Evolutionary conservation across 2,329 filamentous ascomycete genomes (phyloP), one percentile per base, ranked within the genome.

Genomic region (Emergomyces orientalis): DNA sequence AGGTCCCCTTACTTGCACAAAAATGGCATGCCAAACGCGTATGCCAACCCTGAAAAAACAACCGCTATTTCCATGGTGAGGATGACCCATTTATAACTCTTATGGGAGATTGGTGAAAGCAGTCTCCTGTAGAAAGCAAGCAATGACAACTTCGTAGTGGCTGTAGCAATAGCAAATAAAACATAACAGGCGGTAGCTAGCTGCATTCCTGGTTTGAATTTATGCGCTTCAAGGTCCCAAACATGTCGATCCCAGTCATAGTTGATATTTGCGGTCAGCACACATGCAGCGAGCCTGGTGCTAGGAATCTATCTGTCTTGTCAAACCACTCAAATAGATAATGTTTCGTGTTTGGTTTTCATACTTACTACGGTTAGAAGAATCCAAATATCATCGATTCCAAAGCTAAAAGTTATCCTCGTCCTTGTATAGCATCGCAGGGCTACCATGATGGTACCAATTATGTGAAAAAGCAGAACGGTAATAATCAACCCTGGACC

Each of bases 401-500:
- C 54, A 19, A 62, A 59, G 34, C 54, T 62, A 34, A 58, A 49
- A 14, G 54, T 62, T 34, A 58, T 45, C 30, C 25, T 51, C 34
- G 30, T 43, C 39, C 60, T 56, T 34, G 60, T 62, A 37, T 58
- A 57, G 8, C 39, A 62, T 51, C 61, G 32, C 14, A 59, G 17
- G 3, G 30, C 2, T 6, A 62, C 61, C 37, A 62, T 59, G 1
- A 27, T 14, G 14, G 54, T 49, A 4, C 52, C 54, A 37, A 51
- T 25, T 34, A 47, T 25, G 9, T 47, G 54, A 9, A 62, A 62
- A 22, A 51, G 8, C 13, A 62, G 25, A 39, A 56, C 65, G 8
- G 68, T 49, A 57, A 69, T 62, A 25, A 67, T 66, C 19, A 72
- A 59, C 17, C 63, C 65, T n/a, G 64, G 64, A 17, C 70, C 70